A percentile compares a stretch with the other conserved stretches of the same genome.
Evolutionary conservation across 2,329 filamentous ascomycete genomes (phyloP).

Genomic region (Calonectria henricotiae): DNA sequence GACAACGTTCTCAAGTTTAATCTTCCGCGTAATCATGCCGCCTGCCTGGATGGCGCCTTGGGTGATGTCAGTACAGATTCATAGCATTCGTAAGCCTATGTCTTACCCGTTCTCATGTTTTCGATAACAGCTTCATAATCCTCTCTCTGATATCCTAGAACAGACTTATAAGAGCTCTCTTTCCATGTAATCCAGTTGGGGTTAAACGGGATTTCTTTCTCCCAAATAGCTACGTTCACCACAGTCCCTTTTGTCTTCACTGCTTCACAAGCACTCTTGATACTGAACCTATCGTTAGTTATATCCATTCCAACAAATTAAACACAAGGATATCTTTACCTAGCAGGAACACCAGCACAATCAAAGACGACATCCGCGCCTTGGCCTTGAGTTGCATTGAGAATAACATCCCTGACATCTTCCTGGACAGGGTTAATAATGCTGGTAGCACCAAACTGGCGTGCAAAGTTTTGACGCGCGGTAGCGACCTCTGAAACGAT

Average conservation of each 20-base stretch:
- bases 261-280: slow-evolving; percentile 62
- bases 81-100: no score
- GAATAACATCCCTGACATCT: slow-evolving; percentile 64
- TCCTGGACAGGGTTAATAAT: slow-evolving; percentile 62
- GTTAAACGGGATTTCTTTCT: slow-evolving; percentile 59
- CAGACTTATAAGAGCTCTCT: slow-evolving; percentile 50
- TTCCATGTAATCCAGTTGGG: slow-evolving; percentile 52
- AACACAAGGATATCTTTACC: slow-evolving; percentile 28
- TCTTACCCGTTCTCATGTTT: slow-evolving; percentile 50
- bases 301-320: rapidly evolving
- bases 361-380: slow-evolving; percentile 76
- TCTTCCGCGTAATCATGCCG: slow-evolving; percentile 75
- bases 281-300: slow-evolving; percentile 33
- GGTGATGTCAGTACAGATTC: slow-evolving; percentile 27
- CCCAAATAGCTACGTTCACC: slow-evolving; percentile 78
- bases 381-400: slow-evolving; percentile 64
- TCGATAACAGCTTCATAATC: slow-evolving; percentile 74
- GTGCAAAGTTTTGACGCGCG: slow-evolving; percentile 62
- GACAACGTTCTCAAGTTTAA: slow-evolving; percentile 70
- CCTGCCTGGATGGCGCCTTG: slow-evolving; percentile 67
- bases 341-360: slow-evolving; percentile 69
- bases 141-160: slow-evolving; percentile 46
- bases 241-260: slow-evolving; percentile 71
- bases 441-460: slow-evolving; percentile 63
- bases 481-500: slow-evolving; percentile 65